A percentile compares a stretch with the other conserved stretches of the same genome.
Evolutionary conservation across 2,329 filamentous ascomycete species (phyloP).

Genomic region (Trichoderma harzianum): DNA sequence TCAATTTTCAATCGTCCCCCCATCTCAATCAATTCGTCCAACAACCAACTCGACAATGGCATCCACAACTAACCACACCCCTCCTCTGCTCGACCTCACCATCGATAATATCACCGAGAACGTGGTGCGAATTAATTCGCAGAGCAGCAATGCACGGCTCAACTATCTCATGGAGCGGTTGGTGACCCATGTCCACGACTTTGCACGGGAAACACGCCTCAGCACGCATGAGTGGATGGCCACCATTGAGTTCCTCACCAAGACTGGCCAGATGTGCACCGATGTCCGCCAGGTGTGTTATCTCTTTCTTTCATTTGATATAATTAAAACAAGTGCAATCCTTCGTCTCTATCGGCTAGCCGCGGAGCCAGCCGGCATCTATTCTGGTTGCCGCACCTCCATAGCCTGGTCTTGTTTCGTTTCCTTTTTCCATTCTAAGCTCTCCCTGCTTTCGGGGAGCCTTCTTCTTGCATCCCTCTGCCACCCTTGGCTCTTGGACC

Average conservation of each 20-base stretch:
- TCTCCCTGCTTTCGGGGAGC: neutral
- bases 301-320: neutral
- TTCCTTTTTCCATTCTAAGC: neutral
- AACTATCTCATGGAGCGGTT: conserved; percentile 68
- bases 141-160: conserved; percentile 57
- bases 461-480: neutral
- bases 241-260: conserved; percentile 64
- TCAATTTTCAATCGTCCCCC: neutral
- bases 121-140: conserved; percentile 66
- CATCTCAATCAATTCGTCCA: neutral
- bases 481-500: neutral
- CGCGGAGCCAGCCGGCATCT: neutral
- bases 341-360: neutral
- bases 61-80: neutral
- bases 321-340: neutral
- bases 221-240: conserved; percentile 72
- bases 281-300: conserved; percentile 6
- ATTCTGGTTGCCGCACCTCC: neutral
- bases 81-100: conserved; percentile 50
- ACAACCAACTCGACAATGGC: neutral
- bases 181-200: conserved; percentile 71
- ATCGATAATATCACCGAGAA: conserved; percentile 74
- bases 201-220: conserved; percentile 70
- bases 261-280: conserved; percentile 62
- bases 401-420: neutral